Evolutionary conservation across 768 basidiomycete genomes (phyloP), one percentile per base, ranked within the genome.

Genomic region (Rhizopogon salebrosus): DNA sequence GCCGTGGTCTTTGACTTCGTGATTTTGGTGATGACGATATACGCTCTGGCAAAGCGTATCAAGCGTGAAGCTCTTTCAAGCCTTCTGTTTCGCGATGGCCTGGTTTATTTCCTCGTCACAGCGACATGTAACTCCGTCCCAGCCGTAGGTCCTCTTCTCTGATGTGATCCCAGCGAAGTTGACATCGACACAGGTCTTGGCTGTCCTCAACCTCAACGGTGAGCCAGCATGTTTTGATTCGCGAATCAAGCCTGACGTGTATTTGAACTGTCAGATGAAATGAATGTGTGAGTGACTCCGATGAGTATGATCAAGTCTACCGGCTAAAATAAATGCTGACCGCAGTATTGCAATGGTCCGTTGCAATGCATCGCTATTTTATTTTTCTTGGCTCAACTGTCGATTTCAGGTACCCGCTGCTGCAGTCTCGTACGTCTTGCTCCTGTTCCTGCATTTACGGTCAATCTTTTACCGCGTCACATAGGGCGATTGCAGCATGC

Each of bases 1-100:
- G 86, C 86, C 3, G 86, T 87, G 84, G 78, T 67, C 26, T 87
- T 87, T 58, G 85, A 87, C 59, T 74, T 85, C 27, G 66, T 78
- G 36, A 83, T 87, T 55, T 70, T 86, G 22, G 58, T 75, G 11
- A 76, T 82, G 56, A 84, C 83, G 1, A 72, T 79, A 10, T 56
- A 80, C 23, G 79, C 80, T 1, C 72, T 87, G 26, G 70, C 77
- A 41, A 72, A 71, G 54, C 61, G 56, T 48, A 60, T 59, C 23
- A 73, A 75, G 37, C 79, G 78, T 58, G 83, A 80, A 4, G 80
- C 76, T 54, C 72, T 89, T n/a, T 86, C 85, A 77, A 75, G 77
- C 58, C 66, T 89, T 42, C 77, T 89, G 48, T 86, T 87, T 69
- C 75, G 78, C n/a, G 86, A 88, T 59, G 87, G 87, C 18, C 70